Base-by-base conservation (phyloP, 768 basidiomycete species). In the Lentinula sp. region DNA sequence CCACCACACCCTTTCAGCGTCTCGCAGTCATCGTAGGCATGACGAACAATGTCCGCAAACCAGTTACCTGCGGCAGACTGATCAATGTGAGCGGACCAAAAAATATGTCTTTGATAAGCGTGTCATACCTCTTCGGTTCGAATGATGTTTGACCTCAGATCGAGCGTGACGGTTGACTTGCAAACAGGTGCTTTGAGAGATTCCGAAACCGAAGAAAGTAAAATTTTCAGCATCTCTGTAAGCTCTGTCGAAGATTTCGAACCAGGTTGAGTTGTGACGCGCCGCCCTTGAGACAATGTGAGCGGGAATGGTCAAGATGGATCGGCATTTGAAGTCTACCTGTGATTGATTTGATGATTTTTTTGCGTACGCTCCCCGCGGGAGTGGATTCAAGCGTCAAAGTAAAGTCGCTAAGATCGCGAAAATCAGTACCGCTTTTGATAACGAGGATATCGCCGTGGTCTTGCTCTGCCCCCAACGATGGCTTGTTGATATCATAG, bases 391-490 rank as follows among this genome's bases (percentile, higher is more conserved):
- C 73, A 13, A 95, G 74, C 60, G 85, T 84, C 21, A 96, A 72
- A 0, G 72, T 77, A 48, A 94, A 74, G 62, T 91, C 89, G 56
- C 91, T 92, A 37, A 95, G 74, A 64, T 95, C 93, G 40, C 89
- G 83, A 69, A 96, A 96, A 73, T 96, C 93, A 2, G 87, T 90
- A 7, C 94, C 94, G 67, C 91, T 93, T 73, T 95, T 95, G 62
- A 94, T 76, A 18, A 89, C 78, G 18, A 92, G 75, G 34, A 89
- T 76, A 53, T 89, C 85, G 3, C 89, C 89, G 1, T 81, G 67
- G 65, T 92, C 91, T n/a, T 74, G 76, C 66, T 92, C 89, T 5
- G 85, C 84, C 32, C 89, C 93, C 15, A 88, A 78, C 32, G 82
- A 78, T 3, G 75, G 70, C 48, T 78, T 65, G 3, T 70, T 73